Base-by-base conservation (phyloP, 352 stramenopile species). In the Phytophthora megakarya region DNA sequence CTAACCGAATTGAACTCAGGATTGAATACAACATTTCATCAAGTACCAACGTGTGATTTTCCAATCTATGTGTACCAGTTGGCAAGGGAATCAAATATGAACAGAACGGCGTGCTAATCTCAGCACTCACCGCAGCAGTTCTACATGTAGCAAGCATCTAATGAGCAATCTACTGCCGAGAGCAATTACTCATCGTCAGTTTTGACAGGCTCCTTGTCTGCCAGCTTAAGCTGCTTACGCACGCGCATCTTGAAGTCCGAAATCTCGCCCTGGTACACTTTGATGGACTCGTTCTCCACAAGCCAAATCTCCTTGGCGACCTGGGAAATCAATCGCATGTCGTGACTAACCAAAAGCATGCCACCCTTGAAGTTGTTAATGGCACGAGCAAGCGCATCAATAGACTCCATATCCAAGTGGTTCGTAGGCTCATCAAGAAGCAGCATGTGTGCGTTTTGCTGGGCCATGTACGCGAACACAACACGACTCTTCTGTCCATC, bases 231-330 rank as follows among this genome's bases (percentile, higher is more conserved):
- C 78, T 94, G 86, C 72, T 91, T 89, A 55, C 80, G 78, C 53
- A 97, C 83, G 49, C 84, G 75, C 80, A 96, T 93, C 81, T 99
- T 99, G 77, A 99, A 99, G 70, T 99, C 93, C 61, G 92, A 90
- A 70, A 99, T 99, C 75, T 99, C 97, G 42, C 97, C 97, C 42
- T 98, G 81, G 81, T 99, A 99, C 44, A 95, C 92, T 9, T 79
- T 86, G 52, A 99, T 97, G 51, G 89, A 92, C 62, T 98, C 96
- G 69, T 99, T 85, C 65, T 99, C 97, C 63, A 98, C 97, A 49
- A 99, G 88, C 87, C 97, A 99, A 77, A 99, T 99, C 77, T 99
- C 96, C 70, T 99, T 95, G 50, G 97, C 97, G 49, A 99, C 98
- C 75, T 99, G 95, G 55, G 90, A 97, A 71, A 99, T 98, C 49